phyloP scores from a whole-genome alignment of 176 grass and related monocot genomes.

The Eleusine indica region DNA sequence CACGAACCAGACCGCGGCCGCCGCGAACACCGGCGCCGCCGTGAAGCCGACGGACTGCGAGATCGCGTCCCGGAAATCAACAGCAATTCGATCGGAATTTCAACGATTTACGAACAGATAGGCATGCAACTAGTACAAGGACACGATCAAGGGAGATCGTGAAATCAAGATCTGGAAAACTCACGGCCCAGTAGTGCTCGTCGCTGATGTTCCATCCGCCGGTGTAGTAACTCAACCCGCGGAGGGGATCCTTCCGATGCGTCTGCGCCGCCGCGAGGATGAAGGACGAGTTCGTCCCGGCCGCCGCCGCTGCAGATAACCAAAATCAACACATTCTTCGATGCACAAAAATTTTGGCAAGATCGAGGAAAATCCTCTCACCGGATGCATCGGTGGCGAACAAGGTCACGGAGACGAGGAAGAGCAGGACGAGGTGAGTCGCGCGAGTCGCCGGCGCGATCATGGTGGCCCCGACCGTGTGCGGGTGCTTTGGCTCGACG shows the following conservation, averaged over 20 bases:
- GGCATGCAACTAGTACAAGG: not conserved
- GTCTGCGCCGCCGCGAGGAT: constrained; percentile 70
- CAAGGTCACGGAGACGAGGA: not conserved
- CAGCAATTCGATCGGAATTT: not conserved
- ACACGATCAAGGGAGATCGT: not conserved
- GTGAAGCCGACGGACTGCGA: constrained; percentile 79
- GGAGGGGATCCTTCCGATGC: constrained; percentile 75
- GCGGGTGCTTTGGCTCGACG: not conserved
- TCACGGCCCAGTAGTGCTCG: constrained; percentile 84
- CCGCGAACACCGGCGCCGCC: constrained; percentile 66
- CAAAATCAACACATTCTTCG: not conserved
- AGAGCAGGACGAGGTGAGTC: not conserved
- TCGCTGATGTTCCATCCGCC: constrained; percentile 93
- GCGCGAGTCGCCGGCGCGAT: constrained; percentile 15
- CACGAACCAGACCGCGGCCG: constrained; percentile 63
- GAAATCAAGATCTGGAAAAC: constrained; percentile 13
- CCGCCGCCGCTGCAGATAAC: constrained; percentile 14
- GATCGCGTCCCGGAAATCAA: not conserved
- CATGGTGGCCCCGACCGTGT: not conserved
- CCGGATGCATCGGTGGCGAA: constrained; percentile 9
- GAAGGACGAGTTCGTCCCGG: constrained; percentile 50
- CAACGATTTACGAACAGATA: not conserved
- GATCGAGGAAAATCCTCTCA: not conserved
- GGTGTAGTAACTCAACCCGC: constrained; percentile 61
- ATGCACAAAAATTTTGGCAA: not conserved